These are phyloP conservation scores for Hymenoscyphus repandus DNA, from an alignment of 2,329 filamentous ascomycete species.

Conservation along the genomic window DNA sequence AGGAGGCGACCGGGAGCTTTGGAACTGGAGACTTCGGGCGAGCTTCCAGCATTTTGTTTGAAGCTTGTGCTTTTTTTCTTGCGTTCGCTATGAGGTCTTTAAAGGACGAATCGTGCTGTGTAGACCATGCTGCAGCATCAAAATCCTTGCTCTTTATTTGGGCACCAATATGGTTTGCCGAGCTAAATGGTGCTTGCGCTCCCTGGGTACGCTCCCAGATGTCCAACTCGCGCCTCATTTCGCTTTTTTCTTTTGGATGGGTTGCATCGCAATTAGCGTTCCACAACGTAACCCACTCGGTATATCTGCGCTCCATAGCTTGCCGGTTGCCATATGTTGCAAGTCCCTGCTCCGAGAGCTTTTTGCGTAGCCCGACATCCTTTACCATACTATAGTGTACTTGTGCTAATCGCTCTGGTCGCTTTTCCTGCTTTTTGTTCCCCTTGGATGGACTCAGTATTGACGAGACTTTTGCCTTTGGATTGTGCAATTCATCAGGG, in stretches of 20 bases:
- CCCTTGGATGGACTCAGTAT: conserved; percentile 5
- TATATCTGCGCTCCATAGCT: conserved; percentile 74
- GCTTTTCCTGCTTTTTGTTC: conserved; percentile 10
- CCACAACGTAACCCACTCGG: conserved; percentile 92
- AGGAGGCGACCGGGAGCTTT: not conserved
- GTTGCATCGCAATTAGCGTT: conserved; percentile 93
- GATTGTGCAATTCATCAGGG: conserved; percentile 14
- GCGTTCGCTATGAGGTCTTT: conserved; percentile 75
- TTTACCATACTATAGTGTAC: conserved; percentile 86
- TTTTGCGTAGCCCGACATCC: conserved; percentile 71
- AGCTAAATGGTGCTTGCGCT: conserved; percentile 43
- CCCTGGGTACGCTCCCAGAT: conserved; percentile 84
- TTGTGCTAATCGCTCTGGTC: conserved; percentile 52
- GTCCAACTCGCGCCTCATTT: conserved; percentile 74
- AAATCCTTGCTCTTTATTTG: conserved; percentile 85
- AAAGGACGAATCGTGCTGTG: conserved; percentile 69
- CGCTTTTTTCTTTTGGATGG: conserved; percentile 61
- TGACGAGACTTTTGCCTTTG: not conserved
- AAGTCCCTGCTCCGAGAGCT: conserved; percentile 75
- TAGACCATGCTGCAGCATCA: conserved; percentile 70
- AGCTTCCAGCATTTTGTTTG: conserved; percentile 3
- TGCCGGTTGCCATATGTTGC: conserved; percentile 62
- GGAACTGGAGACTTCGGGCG: conserved; percentile 2
- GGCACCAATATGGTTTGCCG: conserved; percentile 35
- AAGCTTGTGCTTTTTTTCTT: conserved; percentile 39